Base-by-base conservation (phyloP, 805 yeast genomes). In the Wickerhamomyces bovis region DNA sequence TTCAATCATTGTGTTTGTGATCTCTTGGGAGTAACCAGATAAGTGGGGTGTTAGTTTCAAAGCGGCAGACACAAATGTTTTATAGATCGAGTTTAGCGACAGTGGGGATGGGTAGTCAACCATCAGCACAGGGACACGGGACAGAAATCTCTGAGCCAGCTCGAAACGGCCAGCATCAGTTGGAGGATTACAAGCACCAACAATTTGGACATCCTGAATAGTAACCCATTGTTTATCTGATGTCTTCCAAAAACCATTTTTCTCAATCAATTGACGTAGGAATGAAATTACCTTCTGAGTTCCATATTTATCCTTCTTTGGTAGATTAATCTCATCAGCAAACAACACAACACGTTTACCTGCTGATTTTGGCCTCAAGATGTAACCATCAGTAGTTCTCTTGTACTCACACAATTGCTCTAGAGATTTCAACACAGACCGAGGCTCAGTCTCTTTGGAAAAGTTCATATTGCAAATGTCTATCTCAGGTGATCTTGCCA, bases 181-280 rank as follows among this genome's bases (percentile, higher is more conserved):
- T 0, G 96, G 83, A 1, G 97, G 94, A 58, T 92, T 92, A 62
- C 98, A 92, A 0, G 98, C 97, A 9, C 95, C 97, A n/a, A 89
- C 94, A 66, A 92, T 73, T 57, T 85, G 95, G 23, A 92, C 71
- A 41, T 81, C 73, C 16, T 72, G 68, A 9, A 89, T 49, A 0
- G 68, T 52, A 1, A 90, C 79, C 96, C 97, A 92, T 22, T 72
- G 71, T 41, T 72, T 70, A 25, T 77, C 78, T 11, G 64, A 56
- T 0, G 73, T 64, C 43, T 78, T 72, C 94, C 96, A 89, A 59
- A 89, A 92, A 0, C 97, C 97, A 1, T 69, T 62, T 19, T 75
- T 75, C 53, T 85, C 92, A 7, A 87, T 67, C 58, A 92, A 57
- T 55, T 87, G 92, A 40, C 97, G 76, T 48, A 92, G 57, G 38